Conservation (phyloP, 1,284 basidiomycete species). For the Cystobasidium pallidum region DNA sequence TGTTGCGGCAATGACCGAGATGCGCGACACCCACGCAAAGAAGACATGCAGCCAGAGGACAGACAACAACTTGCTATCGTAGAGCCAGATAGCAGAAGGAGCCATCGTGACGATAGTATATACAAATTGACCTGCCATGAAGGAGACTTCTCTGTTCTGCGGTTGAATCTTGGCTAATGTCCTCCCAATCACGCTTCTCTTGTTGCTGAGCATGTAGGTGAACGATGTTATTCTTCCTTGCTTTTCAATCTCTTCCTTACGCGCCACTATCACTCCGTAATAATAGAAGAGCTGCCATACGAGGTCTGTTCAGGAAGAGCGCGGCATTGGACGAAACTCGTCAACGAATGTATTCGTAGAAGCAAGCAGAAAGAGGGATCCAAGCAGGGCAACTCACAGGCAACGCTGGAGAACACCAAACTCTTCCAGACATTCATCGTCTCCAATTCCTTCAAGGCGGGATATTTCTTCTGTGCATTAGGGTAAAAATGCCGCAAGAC, state of each 20-base stretch:
- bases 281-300: constrained; percentile 54
- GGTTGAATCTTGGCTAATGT: constrained; percentile 51
- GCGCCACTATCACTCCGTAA: constrained; percentile 52
- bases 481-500: constrained; percentile 52
- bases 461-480: constrained; percentile 48
- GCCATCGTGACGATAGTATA: constrained; percentile 53
- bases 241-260: constrained; percentile 54
- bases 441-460: constrained; percentile 47
- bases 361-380: not conserved
- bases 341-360: not conserved
- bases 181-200: constrained; percentile 47
- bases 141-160: constrained; percentile 48
- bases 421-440: constrained; percentile 45
- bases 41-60: constrained; percentile 50
- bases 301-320: constrained; percentile 44
- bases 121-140: constrained; percentile 50
- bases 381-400: constrained; percentile 44
- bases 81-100: constrained; percentile 51
- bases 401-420: constrained; percentile 48
- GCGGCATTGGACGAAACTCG: too few species aligned
- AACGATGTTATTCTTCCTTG: constrained; percentile 54
- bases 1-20: not conserved
- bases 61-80: constrained; percentile 52
- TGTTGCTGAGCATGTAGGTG: constrained; percentile 54
- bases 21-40: constrained; percentile 3